Percentiles rank a stretch among this genome's conserved stretches.
Evolutionary conservation across 805 yeast genomes (phyloP).

Genomic region (Yarrowia yakushimensis): DNA sequence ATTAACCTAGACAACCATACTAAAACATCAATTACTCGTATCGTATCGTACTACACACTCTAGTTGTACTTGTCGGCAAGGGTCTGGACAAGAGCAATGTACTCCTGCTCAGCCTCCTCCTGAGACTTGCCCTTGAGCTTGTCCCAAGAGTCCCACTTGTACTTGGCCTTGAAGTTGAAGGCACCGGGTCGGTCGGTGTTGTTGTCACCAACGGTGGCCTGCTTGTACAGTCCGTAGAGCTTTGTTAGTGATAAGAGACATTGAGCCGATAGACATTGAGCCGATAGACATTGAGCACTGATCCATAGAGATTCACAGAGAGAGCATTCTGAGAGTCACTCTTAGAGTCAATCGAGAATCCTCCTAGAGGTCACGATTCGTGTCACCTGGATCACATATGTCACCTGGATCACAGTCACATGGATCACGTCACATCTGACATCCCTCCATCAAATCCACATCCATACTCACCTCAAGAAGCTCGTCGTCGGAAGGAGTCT

Average conservation of each 20-base stretch:
- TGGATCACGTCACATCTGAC: not conserved
- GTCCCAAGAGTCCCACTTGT: slow-evolving; percentile 98
- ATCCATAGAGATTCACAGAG: too few relatives aligned
- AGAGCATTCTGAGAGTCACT: too few relatives aligned
- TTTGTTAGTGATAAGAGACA: slow-evolving; percentile 14
- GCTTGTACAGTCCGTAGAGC: slow-evolving; percentile 91
- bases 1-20: too few relatives aligned
- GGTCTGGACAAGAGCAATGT: slow-evolving; percentile 39
- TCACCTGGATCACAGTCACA: not conserved
- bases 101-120: slow-evolving; percentile 85
- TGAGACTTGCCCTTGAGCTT: slow-evolving; percentile 77
- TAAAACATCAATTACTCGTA: not conserved
- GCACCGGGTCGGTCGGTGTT: slow-evolving; percentile 81
- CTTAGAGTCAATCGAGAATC: too few relatives aligned
- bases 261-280: too few relatives aligned
- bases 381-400: too few relatives aligned
- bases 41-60: too few relatives aligned
- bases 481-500: slow-evolving; percentile 83
- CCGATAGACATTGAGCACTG: too few relatives aligned
- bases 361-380: too few relatives aligned
- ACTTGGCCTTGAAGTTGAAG: slow-evolving; percentile 90
- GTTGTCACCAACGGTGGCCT: slow-evolving; percentile 96
- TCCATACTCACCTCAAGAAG: slow-evolving; percentile 50
- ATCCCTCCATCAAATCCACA: not conserved
- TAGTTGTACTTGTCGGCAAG: slow-evolving; percentile 33